Base-by-base conservation (phyloP, 768 basidiomycete species). In the Nevesoporus exiguus region DNA sequence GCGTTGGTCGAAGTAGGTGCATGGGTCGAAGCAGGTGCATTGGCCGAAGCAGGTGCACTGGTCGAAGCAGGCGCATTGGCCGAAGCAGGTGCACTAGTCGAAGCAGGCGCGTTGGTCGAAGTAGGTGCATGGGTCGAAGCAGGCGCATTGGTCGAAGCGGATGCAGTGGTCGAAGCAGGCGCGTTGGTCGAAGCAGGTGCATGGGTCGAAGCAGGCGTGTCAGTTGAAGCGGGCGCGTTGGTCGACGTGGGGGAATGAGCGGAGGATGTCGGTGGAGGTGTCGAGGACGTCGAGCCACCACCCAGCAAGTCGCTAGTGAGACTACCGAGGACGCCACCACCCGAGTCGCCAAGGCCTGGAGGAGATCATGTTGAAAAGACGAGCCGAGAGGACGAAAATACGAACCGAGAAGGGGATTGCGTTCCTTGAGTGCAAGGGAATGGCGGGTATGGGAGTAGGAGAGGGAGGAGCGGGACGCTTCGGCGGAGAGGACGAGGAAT, bases 391-490 rank as follows among this genome's bases (percentile, higher is more conserved):
- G 61, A 10, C 21, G 31, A 2, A 49, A 15, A 2, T 39, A 54
- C 60, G 34, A 0, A 63, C 54, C 54, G 13, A 61, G 49, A n/a
- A 57, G n/a, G n/a, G 37, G 42, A 25, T 56, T 56, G 49, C 65
- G 57, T 41, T 72, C 64, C 56, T 57, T 65, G 54, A 61, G 49
- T 0, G 55, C 14, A 37, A 70, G 6, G 21, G 73, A 72, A 14
- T n/a, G n/a, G n/a, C n/a, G n/a, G n/a, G n/a, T n/a, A n/a, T n/a
- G n/a, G n/a, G n/a, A n/a, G n/a, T n/a, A n/a, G n/a, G n/a, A 67
- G 59, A 66, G 51, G n/a, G 77, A 75, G 0, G 77, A 74, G 58
- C 77, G 80, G 43, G 71, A 62, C 0, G 76, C 76, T 21, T 65
- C 63, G 49, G 67, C 69, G 31, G 62, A 31, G 37, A 60, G 39